Percentiles rank a stretch among this genome's conserved stretches.
Conservation (phyloP, 768 basidiomycete species). For the Asterophora lycoperdoides region DNA sequence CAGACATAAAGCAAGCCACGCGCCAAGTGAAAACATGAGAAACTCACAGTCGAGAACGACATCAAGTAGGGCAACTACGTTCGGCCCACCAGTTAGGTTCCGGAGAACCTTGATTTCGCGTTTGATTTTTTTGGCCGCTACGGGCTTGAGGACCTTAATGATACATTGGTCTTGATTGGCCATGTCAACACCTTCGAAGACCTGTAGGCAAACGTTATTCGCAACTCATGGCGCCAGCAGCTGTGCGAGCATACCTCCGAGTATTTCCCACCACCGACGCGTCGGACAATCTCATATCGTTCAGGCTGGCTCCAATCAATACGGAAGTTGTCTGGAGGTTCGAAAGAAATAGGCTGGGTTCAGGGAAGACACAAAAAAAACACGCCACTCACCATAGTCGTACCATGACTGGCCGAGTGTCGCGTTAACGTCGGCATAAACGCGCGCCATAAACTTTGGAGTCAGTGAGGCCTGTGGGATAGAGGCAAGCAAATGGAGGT, state of each 20-base stretch:
- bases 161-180: slow-evolving; percentile 50
- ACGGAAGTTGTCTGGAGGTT: slow-evolving; percentile 45
- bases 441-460: slow-evolving; percentile 36
- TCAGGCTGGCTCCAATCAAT: slow-evolving; percentile 66
- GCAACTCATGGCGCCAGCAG: neutral
- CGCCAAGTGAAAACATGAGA: neutral
- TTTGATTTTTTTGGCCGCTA: slow-evolving; percentile 68
- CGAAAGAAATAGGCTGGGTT: neutral
- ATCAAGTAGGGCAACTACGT: slow-evolving; percentile 61
- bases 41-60: slow-evolving; percentile 55
- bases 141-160: slow-evolving; percentile 73
- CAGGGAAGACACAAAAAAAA: neutral
- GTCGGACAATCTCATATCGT: slow-evolving; percentile 60
- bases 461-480: slow-evolving; percentile 6
- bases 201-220: slow-evolving; percentile 27
- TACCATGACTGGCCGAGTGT: slow-evolving; percentile 56
- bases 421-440: slow-evolving; percentile 57
- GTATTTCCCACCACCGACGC: slow-evolving; percentile 64
- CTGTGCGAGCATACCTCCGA: slow-evolving; percentile 45
- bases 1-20: neutral
- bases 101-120: slow-evolving; percentile 72
- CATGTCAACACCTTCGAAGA: slow-evolving; percentile 58
- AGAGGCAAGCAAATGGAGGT: slow-evolving; percentile 5
- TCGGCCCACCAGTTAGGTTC: slow-evolving; percentile 67
- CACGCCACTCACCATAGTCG: slow-evolving; percentile 49